A percentile compares a stretch with the other conserved stretches of the same genome.
phyloP scores from a whole-genome alignment of 305 asterid genomes.

The Stenogyne calaminthoides region DNA sequence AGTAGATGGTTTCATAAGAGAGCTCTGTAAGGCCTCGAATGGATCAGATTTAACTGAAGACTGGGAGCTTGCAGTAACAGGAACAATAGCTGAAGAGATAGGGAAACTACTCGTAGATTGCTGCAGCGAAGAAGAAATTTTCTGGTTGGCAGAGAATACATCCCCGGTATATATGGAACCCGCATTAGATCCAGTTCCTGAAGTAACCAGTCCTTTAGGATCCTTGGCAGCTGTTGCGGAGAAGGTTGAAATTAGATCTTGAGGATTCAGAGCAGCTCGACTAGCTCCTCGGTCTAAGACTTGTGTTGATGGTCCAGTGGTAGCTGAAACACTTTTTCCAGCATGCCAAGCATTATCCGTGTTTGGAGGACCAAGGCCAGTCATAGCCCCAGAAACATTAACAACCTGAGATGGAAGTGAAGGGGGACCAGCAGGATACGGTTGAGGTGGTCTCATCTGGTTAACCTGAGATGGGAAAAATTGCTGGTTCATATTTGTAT shows the following conservation, averaged over 20 bases:
- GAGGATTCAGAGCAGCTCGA: slow-evolving; percentile 52
- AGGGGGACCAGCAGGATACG: slow-evolving; percentile 47
- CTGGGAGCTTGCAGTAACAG: slow-evolving; percentile 48
- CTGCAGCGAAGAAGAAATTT: slow-evolving; percentile 54
- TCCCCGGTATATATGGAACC: slow-evolving; percentile 63
- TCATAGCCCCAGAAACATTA: slow-evolving; percentile 48
- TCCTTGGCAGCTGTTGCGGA: slow-evolving; percentile 42
- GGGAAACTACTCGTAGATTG: slow-evolving; percentile 44
- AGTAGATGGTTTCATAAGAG: slow-evolving; percentile 53
- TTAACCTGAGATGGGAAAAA: slow-evolving; percentile 57
- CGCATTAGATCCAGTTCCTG: slow-evolving; percentile 51
- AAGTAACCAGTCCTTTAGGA: slow-evolving; percentile 45
- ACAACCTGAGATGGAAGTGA: slow-evolving; percentile 57
- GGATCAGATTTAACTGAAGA: slow-evolving; percentile 69
- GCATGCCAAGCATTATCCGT: slow-evolving; percentile 52
- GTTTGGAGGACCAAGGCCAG: slow-evolving; percentile 51
- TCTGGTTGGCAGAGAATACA: slow-evolving; percentile 60
- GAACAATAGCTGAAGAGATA: slow-evolving; percentile 55
- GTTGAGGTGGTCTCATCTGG: slow-evolving; percentile 56
- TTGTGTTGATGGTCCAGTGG: slow-evolving; percentile 52
- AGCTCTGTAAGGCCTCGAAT: slow-evolving; percentile 70
- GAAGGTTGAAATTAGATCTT: slow-evolving; percentile 47
- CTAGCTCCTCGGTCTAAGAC: slow-evolving; percentile 48
- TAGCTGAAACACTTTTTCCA: slow-evolving; percentile 46
- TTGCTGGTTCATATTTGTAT: slow-evolving; percentile 57